These are phyloP conservation scores for Ceriops zippeliana DNA, from an alignment of 345 rosid genomes.

Conservation along the genomic window DNA sequence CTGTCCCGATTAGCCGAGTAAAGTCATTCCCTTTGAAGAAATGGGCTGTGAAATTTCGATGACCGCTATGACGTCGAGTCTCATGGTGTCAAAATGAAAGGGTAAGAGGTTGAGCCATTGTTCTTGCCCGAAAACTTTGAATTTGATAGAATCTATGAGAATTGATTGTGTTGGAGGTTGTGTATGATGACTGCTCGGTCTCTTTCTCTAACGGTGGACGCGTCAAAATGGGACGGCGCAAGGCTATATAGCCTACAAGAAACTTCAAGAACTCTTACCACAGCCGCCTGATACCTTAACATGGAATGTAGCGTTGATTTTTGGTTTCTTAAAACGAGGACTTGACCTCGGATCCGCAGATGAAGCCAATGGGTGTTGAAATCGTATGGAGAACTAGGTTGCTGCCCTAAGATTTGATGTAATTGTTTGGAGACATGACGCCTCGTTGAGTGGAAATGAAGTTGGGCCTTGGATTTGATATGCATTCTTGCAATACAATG, in stretches of 20 bases:
- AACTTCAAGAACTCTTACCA: constrained; percentile 64
- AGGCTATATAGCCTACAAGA: constrained; percentile 48
- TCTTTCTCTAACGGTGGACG: constrained; percentile 85
- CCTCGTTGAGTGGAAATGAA: constrained; percentile 29
- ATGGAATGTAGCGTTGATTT: constrained; percentile 26
- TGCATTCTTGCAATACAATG: constrained; percentile 35
- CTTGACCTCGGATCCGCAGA: constrained; percentile 19
- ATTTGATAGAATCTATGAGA: constrained; percentile 75
- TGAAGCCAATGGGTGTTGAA: constrained; percentile 20
- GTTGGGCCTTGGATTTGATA: constrained; percentile 31
- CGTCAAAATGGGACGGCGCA: constrained; percentile 82
- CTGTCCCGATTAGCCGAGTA: constrained; percentile 9
- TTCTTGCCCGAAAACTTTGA: constrained; percentile 66
- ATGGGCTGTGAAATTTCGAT: constrained; percentile 48
- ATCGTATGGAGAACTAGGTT: constrained; percentile 17
- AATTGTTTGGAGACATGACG: constrained; percentile 5
- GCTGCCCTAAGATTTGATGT: background rate
- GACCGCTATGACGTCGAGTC: constrained; percentile 51
- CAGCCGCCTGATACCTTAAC: constrained; percentile 7
- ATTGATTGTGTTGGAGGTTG: constrained; percentile 55
- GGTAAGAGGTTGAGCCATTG: constrained; percentile 42
- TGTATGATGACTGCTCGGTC: constrained; percentile 71
- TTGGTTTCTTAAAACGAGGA: constrained; percentile 12
- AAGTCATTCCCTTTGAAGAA: constrained; percentile 36
- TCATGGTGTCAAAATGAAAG: constrained; percentile 39